These are phyloP conservation scores for Huntiella bhutanensis DNA, from an alignment of 2,329 filamentous ascomycete species.

Conservation along the genomic window DNA sequence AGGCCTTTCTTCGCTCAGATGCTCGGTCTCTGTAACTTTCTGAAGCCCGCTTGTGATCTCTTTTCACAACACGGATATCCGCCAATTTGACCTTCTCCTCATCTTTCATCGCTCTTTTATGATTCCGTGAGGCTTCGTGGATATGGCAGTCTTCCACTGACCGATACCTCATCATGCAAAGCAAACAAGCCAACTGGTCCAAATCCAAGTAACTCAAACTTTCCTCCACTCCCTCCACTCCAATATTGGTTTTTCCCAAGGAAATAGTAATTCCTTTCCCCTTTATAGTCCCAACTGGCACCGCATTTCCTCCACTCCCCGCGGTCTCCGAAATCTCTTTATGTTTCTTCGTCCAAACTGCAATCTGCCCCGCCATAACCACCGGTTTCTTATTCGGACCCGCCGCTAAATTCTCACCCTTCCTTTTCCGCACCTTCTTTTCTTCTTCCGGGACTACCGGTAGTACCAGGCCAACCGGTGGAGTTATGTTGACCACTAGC, in stretches of 20 bases:
- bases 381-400: conserved; percentile 20
- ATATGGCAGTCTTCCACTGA: conserved; percentile 23
- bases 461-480: conserved; percentile 12
- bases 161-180: conserved; percentile 29
- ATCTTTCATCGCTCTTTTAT: conserved; percentile 23
- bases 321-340: conserved; percentile 19
- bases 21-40: conserved; percentile 43
- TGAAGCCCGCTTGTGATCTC: conserved; percentile 14
- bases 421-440: conserved; percentile 34
- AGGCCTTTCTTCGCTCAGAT: conserved; percentile 43
- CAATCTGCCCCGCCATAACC: conserved; percentile 25
- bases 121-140: conserved; percentile 25
- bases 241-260: too few relatives aligned
- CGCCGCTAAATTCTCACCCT: conserved; percentile 23
- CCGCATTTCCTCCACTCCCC: background rate
- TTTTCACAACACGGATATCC: conserved; percentile 20
- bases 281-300: background rate
- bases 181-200: conserved; percentile 18
- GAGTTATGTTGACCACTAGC: conserved; percentile 35
- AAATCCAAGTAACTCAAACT: background rate
- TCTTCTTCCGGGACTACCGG: conserved; percentile 16
- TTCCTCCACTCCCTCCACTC: too few relatives aligned
- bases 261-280: background rate
- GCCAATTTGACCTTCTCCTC: conserved; percentile 31
- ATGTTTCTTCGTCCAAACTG: conserved; percentile 26